phyloP scores from a whole-genome alignment of 2,329 filamentous ascomycete genomes.

The Fusarium mangiferae region DNA sequence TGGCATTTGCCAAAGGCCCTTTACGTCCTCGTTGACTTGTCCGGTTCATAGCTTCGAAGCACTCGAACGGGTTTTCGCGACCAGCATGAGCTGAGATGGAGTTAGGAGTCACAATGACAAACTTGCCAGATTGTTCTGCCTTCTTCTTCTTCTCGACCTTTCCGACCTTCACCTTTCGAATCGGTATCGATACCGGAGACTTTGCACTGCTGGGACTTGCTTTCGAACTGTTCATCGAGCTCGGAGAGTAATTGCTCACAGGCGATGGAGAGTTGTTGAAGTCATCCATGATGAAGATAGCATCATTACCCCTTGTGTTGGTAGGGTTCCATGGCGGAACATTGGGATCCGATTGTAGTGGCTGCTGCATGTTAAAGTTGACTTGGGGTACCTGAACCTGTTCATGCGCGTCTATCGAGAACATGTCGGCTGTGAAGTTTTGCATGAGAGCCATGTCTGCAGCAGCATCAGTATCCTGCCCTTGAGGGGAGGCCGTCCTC shows the following conservation, averaged over 20 bases:
- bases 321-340: constrained; percentile 57
- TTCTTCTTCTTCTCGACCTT: constrained; percentile 60
- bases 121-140: constrained; percentile 55
- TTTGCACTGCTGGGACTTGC: constrained; percentile 35
- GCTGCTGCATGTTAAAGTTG: constrained; percentile 52
- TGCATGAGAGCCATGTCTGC: constrained; percentile 48
- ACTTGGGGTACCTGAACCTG: constrained; percentile 45
- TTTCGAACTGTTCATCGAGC: constrained; percentile 46
- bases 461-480: constrained; percentile 34
- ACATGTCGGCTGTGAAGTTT: constrained; percentile 47
- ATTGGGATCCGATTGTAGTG: constrained; percentile 50
- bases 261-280: constrained; percentile 50
- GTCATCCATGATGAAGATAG: constrained; percentile 54
- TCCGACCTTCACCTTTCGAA: constrained; percentile 56
- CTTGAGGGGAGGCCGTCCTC: constrained; percentile 6
- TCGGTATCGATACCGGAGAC: constrained; percentile 48
- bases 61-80: constrained; percentile 63
- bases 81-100: constrained; percentile 63
- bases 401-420: constrained; percentile 35
- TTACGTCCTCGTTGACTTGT: constrained; percentile 66
- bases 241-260: constrained; percentile 45
- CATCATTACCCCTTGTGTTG: constrained; percentile 45
- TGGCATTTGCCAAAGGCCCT: constrained; percentile 64
- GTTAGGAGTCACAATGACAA: constrained; percentile 66
- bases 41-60: constrained; percentile 61